Conservation (phyloP, 371 early-diverging fungal species). For the Mucor ambiguus region DNA sequence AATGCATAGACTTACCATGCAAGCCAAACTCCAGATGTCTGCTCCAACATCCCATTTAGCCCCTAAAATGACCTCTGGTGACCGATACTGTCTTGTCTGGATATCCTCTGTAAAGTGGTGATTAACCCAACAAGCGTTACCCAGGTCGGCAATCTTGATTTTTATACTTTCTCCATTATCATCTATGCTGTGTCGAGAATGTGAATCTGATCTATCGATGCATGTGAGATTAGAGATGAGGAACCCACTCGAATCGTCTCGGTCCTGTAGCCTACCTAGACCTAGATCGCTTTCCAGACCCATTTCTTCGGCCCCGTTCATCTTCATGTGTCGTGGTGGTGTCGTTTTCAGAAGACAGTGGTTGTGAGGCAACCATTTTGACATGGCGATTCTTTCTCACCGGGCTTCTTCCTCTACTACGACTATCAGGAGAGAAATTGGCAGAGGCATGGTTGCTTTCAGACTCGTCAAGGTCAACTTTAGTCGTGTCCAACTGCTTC, state of each 20-base stretch:
- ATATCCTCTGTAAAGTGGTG: slow-evolving; percentile 96
- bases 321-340: neutral
- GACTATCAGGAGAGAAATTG: neutral
- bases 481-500: slow-evolving; percentile 17
- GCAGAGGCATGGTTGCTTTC: neutral
- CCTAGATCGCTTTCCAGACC: slow-evolving; percentile 17
- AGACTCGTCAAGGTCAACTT: neutral
- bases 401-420: slow-evolving; percentile 39
- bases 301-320: slow-evolving; percentile 18
- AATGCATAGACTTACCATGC: slow-evolving; percentile 65
- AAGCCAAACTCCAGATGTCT: slow-evolving; percentile 98
- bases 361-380: slow-evolving; percentile 44
- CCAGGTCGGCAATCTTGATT: slow-evolving; percentile 97
- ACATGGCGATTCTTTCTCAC: slow-evolving; percentile 28
- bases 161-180: slow-evolving; percentile 45
- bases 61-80: slow-evolving; percentile 97
- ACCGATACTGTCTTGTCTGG: slow-evolving; percentile 97
- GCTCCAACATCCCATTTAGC: slow-evolving; percentile 90
- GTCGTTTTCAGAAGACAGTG: slow-evolving; percentile 26
- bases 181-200: neutral
- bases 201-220: slow-evolving; percentile 9
- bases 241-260: neutral
- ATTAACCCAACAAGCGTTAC: slow-evolving; percentile 97
- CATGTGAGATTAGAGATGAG: neutral
- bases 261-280: slow-evolving; percentile 8